Percentiles rank a stretch among this genome's conserved stretches.
Conservation (phyloP, 192 early-diverging fungal genomes). For the Backusella parvicylindrica region DNA sequence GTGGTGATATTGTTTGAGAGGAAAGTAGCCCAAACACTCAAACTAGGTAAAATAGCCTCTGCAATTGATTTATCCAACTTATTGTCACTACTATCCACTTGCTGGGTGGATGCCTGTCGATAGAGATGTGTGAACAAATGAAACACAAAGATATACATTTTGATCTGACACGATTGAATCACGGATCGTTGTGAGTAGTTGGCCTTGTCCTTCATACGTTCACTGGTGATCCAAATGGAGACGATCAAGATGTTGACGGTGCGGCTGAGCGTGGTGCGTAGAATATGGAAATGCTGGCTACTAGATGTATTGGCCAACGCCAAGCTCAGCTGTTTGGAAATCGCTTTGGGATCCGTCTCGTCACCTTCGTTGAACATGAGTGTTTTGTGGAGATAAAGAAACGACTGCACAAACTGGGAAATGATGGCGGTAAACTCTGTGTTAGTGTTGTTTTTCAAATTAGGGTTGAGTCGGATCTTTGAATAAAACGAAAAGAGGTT, state of each 20-base stretch:
- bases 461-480: constrained; percentile 38
- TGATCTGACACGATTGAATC: constrained; percentile 3
- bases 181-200: background rate
- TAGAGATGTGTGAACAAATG: constrained; percentile 1
- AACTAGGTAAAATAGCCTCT: background rate
- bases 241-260: constrained; percentile 37
- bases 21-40: constrained; percentile 24
- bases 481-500: constrained; percentile 53
- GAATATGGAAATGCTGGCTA: constrained; percentile 1
- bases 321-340: background rate
- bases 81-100: background rate
- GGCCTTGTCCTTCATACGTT: constrained; percentile 23
- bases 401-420: constrained; percentile 21
- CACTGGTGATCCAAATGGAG: constrained; percentile 40
- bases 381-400: constrained; percentile 20
- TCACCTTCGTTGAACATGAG: constrained; percentile 20
- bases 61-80: background rate
- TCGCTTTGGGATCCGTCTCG: background rate
- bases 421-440: background rate
- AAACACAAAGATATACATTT: constrained; percentile 8
- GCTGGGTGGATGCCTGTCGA: background rate
- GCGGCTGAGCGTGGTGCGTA: constrained; percentile 27
- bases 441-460: background rate
- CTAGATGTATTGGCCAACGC: background rate
- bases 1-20: constrained; percentile 8